phyloP scores from a whole-genome alignment of 176 grass and related monocot genomes.

The Coix lacrymajobi region DNA sequence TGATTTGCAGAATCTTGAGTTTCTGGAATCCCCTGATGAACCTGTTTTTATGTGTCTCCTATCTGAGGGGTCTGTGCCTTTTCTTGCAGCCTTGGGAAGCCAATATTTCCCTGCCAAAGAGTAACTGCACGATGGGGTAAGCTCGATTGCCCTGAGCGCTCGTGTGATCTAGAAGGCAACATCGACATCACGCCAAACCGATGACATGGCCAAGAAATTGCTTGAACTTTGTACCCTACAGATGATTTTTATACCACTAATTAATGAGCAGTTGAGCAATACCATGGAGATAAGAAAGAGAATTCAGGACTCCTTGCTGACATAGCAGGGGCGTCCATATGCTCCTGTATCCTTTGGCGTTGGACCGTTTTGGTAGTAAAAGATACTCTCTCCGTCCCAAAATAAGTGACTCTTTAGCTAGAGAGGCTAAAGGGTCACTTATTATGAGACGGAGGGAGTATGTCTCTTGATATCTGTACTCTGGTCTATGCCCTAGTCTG shows the following conservation, averaged over 20 bases:
- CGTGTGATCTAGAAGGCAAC: conserved; percentile 65
- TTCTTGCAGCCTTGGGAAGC: conserved; percentile 76
- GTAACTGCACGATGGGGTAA: conserved; percentile 94
- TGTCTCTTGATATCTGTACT: neutral
- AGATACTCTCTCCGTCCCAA: no score
- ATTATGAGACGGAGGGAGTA: no score
- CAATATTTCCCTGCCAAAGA: conserved; percentile 87
- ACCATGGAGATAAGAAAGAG: neutral
- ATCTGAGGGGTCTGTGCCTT: conserved; percentile 23
- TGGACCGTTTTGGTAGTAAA: conserved; percentile 12
- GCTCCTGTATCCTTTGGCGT: neutral
- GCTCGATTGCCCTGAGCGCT: conserved; percentile 74
- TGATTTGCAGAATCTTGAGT: neutral
- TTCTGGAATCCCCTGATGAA: neutral
- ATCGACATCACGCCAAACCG: conserved; percentile 49
- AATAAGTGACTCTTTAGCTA: no score
- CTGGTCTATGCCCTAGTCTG: neutral
- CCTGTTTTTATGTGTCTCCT: neutral
- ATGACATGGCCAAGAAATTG: conserved; percentile 10
- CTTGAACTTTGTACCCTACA: neutral
- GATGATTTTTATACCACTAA: neutral
- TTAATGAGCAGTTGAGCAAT: neutral
- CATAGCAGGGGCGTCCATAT: neutral
- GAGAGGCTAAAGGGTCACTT: no score
- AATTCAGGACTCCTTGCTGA: neutral